A percentile compares a stretch with the other conserved stretches of the same genome.
These are phyloP conservation scores for Talaromyces sp. DNA, from an alignment of 2,329 filamentous ascomycete species.

Conservation along the genomic window DNA sequence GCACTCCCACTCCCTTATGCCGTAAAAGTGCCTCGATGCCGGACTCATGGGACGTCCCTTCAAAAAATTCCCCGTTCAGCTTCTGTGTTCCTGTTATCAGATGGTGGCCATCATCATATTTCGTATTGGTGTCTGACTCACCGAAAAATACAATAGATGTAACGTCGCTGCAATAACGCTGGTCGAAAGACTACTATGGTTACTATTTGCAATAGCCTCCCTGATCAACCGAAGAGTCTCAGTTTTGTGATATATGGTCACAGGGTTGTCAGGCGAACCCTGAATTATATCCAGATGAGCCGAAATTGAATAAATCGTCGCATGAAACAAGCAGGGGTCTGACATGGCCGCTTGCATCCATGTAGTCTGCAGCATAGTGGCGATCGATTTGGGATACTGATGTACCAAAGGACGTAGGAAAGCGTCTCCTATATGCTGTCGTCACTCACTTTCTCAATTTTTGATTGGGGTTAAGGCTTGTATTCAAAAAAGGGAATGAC, in stretches of 20 bases:
- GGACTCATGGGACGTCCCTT: conserved; percentile 11
- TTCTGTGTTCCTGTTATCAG: conserved; percentile 6
- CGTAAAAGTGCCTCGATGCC: conserved; percentile 13
- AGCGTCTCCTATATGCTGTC: background rate
- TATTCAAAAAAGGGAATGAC: background rate
- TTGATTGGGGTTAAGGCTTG: background rate
- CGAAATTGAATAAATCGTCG: conserved; percentile 11
- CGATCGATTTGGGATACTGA: conserved; percentile 10
- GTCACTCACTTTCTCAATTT: background rate
- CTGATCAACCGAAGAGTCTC: conserved; percentile 1
- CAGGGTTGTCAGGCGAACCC: conserved; percentile 1
- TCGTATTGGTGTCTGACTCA: conserved; percentile 5
- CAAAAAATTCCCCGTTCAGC: conserved; percentile 9
- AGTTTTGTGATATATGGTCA: conserved; percentile 7
- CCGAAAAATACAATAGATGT: conserved; percentile 13
- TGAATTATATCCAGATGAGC: conserved; percentile 4
- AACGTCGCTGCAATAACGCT: background rate
- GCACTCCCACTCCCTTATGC: conserved; percentile 9
- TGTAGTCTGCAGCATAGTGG: conserved; percentile 8
- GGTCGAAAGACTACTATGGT: background rate
- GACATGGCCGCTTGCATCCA: conserved; percentile 10
- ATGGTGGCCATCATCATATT: background rate
- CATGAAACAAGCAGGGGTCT: conserved; percentile 12
- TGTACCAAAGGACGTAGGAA: background rate
- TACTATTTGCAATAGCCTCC: background rate